Percentiles rank a stretch among this genome's conserved stretches.
These are phyloP conservation scores for Funneliformis mosseae DNA, from an alignment of 192 early-diverging fungal genomes.

Conservation along the genomic window DNA sequence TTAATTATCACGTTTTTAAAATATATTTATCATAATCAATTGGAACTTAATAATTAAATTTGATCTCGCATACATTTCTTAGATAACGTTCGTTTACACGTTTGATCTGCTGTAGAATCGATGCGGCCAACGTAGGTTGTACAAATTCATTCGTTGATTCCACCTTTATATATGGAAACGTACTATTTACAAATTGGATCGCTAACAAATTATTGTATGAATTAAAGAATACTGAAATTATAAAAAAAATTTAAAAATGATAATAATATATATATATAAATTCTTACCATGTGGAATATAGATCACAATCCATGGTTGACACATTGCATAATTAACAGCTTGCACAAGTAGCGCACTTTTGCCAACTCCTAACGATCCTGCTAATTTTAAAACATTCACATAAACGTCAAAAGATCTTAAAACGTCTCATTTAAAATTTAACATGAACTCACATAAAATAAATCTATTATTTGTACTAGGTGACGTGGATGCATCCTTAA, in stretches of 20 bases:
- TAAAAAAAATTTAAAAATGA: neutral
- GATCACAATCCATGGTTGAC: slow-evolving; percentile 54
- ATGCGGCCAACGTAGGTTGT: slow-evolving; percentile 48
- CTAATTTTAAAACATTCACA: slow-evolving; percentile 23
- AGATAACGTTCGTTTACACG: slow-evolving; percentile 41
- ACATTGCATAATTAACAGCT: slow-evolving; percentile 47
- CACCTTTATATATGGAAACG: slow-evolving; percentile 45
- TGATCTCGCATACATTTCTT: slow-evolving; percentile 32
- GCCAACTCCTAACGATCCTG: slow-evolving; percentile 51
- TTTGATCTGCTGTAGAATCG: slow-evolving; percentile 46
- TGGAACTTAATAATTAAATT: neutral
- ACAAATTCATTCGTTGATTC: slow-evolving; percentile 42
- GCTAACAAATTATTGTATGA: slow-evolving; percentile 33
- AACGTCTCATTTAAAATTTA: neutral
- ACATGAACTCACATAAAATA: slow-evolving; percentile 35
- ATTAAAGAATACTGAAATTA: neutral
- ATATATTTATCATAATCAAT: neutral
- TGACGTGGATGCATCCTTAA: slow-evolving; percentile 40
- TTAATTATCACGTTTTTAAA: neutral
- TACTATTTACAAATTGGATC: slow-evolving; percentile 48
- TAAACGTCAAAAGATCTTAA: neutral
- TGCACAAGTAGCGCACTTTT: slow-evolving; percentile 55
- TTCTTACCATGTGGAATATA: slow-evolving; percentile 53
- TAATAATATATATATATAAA: neutral
- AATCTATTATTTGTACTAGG: slow-evolving; percentile 43